phyloP scores from a whole-genome alignment of 106 monocot genomes.

The Allium sativum region DNA sequence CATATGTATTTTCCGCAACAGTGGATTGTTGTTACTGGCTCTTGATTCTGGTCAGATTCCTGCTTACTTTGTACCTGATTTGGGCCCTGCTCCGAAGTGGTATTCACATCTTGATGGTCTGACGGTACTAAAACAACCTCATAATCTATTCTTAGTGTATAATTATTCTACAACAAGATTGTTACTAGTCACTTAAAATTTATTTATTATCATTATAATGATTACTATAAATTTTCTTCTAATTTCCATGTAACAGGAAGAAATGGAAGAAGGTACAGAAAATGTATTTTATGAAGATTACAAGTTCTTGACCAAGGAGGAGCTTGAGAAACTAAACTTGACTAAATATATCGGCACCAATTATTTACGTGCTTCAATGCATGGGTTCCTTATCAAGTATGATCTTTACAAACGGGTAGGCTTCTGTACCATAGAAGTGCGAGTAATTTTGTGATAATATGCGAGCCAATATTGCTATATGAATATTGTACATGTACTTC shows the following conservation, averaged over 20 bases:
- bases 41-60: slow-evolving; percentile 79
- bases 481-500: too few species aligned
- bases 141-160: background rate
- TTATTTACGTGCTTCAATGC: slow-evolving; percentile 64
- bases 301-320: slow-evolving; percentile 87
- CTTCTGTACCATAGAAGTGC: background rate
- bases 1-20: slow-evolving; percentile 60
- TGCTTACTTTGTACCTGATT: slow-evolving; percentile 73
- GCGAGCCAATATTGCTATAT: too few species aligned
- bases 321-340: slow-evolving; percentile 71
- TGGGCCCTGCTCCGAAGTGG: slow-evolving; percentile 96
- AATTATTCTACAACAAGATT: background rate
- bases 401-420: slow-evolving; percentile 73
- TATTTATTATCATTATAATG: too few species aligned
- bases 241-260: slow-evolving; percentile 45
- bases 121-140: slow-evolving; percentile 32
- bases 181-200: too few species aligned
- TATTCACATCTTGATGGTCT: slow-evolving; percentile 72
- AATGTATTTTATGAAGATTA: slow-evolving; percentile 69
- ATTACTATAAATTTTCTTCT: too few species aligned
- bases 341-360: slow-evolving; percentile 55
- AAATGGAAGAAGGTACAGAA: slow-evolving; percentile 75
- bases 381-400: slow-evolving; percentile 69
- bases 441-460: background rate
- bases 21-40: slow-evolving; percentile 83